Base-by-base conservation (phyloP, 2,329 filamentous ascomycete genomes). In the Rosellinia necatrix region DNA sequence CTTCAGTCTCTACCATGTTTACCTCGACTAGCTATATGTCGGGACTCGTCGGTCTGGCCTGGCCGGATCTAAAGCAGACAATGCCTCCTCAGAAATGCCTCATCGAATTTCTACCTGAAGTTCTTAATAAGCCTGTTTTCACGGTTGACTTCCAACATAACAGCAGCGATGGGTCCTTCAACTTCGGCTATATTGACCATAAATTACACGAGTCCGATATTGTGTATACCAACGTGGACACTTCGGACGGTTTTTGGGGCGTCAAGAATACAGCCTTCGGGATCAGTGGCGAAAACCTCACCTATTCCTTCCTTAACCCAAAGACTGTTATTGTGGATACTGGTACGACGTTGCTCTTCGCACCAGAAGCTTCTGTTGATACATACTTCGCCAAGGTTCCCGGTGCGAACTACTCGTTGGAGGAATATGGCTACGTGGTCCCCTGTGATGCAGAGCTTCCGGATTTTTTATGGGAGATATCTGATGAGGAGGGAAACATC, bases 321-420 rank as follows among this genome's bases (percentile, higher is more conserved):
- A 63, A 64, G 37, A 72, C 74, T 24, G 81, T 85, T 42, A 86
- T 88, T 52, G 78, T 83, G 24, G 88, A 91, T 71, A 90, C 88
- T 2, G 87, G 87, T 21, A 88, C 86, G 3, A 85, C 86, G 1
- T 75, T 90, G 49, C 75, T 90, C 68, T 80, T 89, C 46, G 73
- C 87, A 22, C 80, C 82, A 25, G 73, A 79, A 13, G 72, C 76
- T 7, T 74, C 88, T n/a, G 82, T 81, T 2, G 68, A 76, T 24
- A 76, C 76, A 29, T 91, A 90, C 73, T 90, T 86, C 73, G 68
- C 68, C 25, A 69, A 76, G 43, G 81, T 89, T 2, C 66, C 77
- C 0, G 76, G 78, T 7, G 81, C 86, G 7, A 70, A 75, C 10
- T 73, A 84, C 67, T 78, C 78, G 44, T 69, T 72, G 6, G 65